Base-by-base conservation (phyloP, 2,329 filamentous ascomycete genomes). In the Bipolaris oryzae region DNA sequence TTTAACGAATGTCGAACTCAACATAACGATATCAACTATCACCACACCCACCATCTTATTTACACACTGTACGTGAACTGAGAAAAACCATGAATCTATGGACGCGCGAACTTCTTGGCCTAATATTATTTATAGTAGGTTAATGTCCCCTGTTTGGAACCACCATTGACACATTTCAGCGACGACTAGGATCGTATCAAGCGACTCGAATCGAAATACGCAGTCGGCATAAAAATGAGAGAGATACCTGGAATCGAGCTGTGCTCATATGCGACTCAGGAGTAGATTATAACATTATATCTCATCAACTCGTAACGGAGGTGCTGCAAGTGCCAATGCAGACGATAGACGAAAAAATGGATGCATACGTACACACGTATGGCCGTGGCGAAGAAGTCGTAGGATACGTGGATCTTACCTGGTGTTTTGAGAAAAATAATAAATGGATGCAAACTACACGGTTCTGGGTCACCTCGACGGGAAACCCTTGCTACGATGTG, bases 371-470 rank as follows among this genome's bases (percentile, higher is more conserved):
- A 33, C 16, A 31, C 15, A 31, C 28, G 20, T 20, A 45, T 7
- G 16, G n/a, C 3, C 16, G 28, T 0, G 23, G 23, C 7, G 47
- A 50, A 34, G 28, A 18, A 21, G 16, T 42, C n/a, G 11, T 21
- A 34, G 47, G 47, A 31, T 50, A 41, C 25, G 47, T 41, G 9
- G 37, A 50, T 21, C 37, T 50, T 15, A 41, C 47, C 3, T 42
- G 37, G 47, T 42, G 47, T 23, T 23, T 42, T 31, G 37, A 25
- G n/a, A 42, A 5, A 7, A 50, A 50, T 15, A 50, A 39, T 10
- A 50, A 21, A 3, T 25, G 38, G 18, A 49, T 41, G 21, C 47
- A 50, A 50, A 39, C 37, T 16, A 50, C 47, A 5, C 35, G 47
- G 6, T 42, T 50, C 25, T 50, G 47, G 47, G 47, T 41, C 7